A percentile compares a stretch with the other conserved stretches of the same genome.
These are phyloP conservation scores for Dothidotthia symphoricarpi DNA, from an alignment of 2,329 filamentous ascomycete genomes.

Conservation along the genomic window DNA sequence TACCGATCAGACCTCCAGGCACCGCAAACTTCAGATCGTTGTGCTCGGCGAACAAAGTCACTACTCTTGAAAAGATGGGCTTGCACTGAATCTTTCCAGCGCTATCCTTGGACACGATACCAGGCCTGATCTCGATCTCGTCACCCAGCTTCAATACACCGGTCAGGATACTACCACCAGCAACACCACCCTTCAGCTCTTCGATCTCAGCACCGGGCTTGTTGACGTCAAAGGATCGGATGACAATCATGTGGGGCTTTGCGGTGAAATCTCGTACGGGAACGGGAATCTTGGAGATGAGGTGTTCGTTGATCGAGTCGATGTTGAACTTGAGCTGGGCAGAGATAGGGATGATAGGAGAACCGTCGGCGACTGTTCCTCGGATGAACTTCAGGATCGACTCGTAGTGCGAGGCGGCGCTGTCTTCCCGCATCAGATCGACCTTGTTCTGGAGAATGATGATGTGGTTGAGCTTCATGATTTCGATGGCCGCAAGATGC, in stretches of 20 bases:
- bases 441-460: conserved; percentile 99
- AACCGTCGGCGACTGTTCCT: conserved; percentile 91
- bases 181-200: conserved; percentile 96
- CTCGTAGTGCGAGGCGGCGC: conserved; percentile 88
- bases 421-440: conserved; percentile 95
- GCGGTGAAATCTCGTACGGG: conserved; percentile 86
- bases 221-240: conserved; percentile 99
- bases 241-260: conserved; percentile 97
- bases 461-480: conserved; percentile 99
- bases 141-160: conserved; percentile 96
- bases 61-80: conserved; percentile 92
- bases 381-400: conserved; percentile 98
- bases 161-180: conserved; percentile 92
- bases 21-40: conserved; percentile 99
- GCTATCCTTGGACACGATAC: conserved; percentile 94
- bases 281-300: conserved; percentile 92
- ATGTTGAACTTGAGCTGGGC: conserved; percentile 99
- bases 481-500: conserved; percentile 97
- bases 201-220: conserved; percentile 99
- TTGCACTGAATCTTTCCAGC: conserved; percentile 93
- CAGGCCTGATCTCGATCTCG: conserved; percentile 98
- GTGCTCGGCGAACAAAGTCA: conserved; percentile 93
- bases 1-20: conserved; percentile 86
- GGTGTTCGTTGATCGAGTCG: conserved; percentile 93
- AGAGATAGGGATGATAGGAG: conserved; percentile 93